Conservation (phyloP, 768 basidiomycete genomes). For the Suillus tomentosus region DNA sequence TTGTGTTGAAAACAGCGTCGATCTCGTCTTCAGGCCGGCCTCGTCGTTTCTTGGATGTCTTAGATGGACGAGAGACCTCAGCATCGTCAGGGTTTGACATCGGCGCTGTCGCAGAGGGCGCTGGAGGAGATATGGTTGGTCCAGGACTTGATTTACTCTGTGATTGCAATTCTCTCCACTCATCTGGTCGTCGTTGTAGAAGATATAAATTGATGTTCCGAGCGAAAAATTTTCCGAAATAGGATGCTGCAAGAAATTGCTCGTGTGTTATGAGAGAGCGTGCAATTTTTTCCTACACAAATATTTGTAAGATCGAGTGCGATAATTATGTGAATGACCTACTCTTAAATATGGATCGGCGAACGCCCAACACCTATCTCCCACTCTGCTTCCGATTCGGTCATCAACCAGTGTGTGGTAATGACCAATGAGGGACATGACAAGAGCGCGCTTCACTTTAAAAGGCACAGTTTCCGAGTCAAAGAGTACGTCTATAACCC, state of each 20-base stretch:
- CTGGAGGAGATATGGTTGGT: conserved; percentile 18
- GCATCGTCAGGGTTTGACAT: not conserved
- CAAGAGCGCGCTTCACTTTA: conserved; percentile 69
- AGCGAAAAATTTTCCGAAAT: conserved; percentile 87
- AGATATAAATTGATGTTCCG: conserved; percentile 77
- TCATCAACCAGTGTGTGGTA: conserved; percentile 86
- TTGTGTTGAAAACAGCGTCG: conserved; percentile 65
- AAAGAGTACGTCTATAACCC: conserved; percentile 78
- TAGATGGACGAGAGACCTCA: conserved; percentile 5
- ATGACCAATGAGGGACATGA: conserved; percentile 74
- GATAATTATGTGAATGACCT: conserved; percentile 7
- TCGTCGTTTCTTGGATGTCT: conserved; percentile 51
- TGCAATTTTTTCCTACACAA: conserved; percentile 84
- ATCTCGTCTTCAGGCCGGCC: conserved; percentile 62
- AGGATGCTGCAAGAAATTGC: conserved; percentile 69
- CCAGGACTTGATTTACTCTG: conserved; percentile 34
- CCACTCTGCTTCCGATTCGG: conserved; percentile 86
- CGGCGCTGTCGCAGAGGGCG: not conserved
- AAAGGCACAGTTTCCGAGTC: conserved; percentile 65
- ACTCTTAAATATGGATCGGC: conserved; percentile 95
- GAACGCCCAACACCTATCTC: conserved; percentile 86
- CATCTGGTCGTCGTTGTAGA: conserved; percentile 74
- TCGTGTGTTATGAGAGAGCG: conserved; percentile 75
- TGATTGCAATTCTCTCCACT: conserved; percentile 80
- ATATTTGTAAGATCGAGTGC: conserved; percentile 5